Base-by-base conservation (phyloP, 805 yeast genomes). In the Candida ascalaphidarum region DNA sequence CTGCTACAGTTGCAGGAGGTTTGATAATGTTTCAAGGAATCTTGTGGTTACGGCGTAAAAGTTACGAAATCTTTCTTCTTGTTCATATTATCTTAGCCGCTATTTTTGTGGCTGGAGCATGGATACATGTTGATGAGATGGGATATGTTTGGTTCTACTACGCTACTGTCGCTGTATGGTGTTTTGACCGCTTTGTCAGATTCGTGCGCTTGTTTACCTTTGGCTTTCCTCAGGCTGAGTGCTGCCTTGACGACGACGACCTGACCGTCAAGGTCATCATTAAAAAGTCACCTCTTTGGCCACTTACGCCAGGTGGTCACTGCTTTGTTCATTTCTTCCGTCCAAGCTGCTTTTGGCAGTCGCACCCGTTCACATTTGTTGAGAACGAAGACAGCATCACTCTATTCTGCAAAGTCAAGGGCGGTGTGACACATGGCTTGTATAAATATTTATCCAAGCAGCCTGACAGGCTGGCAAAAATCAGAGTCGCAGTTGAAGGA, bases 91-190 rank as follows among this genome's bases (percentile, higher is more conserved):
- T 36, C 19, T 27, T 41, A 32, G 44, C 44, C 7, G 22, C 33
- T 4, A 30, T 32, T 12, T 41, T 34, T n/a, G 24, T 38, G 11
- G 23, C 38, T 21, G 46, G 46, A 3, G 26, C 39, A 4, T 41
- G 44, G 44, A 28, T 21, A 24, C 45, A 41, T 22, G 25, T 34
- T 11, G 27, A 30, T 13, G 34, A 24, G 18, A 33, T 36, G n/a
- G 38, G 43, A 0, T 60, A 52, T 27, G 44, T 44, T 13, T 40
- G 44, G 37, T 68, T 55, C n/a, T 37, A 44, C 31, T 74, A 70
- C 32, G 68, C 74, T 4, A 45, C 77, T 7, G 64, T 73, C 34
- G 77, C 73, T 0, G 60, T 84, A 7, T 85, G 95, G 95, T 65
- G 59, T 2, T 62, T 74, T 38, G 94, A 85, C 37, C 59, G 88